phyloP scores from a whole-genome alignment of 1,139 yeast species.

The Insectozyma bohioensis region DNA sequence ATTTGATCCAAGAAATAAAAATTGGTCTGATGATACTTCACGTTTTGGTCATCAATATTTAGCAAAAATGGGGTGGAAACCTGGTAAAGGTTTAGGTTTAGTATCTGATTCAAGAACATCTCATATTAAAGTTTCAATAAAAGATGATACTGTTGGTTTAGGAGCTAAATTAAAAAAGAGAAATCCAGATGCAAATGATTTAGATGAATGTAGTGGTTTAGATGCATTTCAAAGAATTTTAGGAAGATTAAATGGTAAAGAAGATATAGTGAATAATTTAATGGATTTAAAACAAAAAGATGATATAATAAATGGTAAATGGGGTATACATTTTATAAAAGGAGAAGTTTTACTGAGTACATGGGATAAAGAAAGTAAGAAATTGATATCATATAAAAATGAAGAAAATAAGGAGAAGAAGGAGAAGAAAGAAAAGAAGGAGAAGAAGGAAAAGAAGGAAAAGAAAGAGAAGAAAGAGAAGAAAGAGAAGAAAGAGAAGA shows the following conservation, averaged over 20 bases:
- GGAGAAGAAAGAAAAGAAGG: constrained; percentile 23
- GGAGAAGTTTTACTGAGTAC: constrained; percentile 85
- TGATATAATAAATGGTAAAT: constrained; percentile 68
- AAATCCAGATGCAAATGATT: constrained; percentile 42
- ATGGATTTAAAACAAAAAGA: constrained; percentile 67
- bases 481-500: constrained; percentile 25
- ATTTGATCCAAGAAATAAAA: constrained; percentile 87
- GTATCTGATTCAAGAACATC: constrained; percentile 64
- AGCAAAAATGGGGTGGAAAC: constrained; percentile 84
- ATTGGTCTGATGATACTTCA: constrained; percentile 86
- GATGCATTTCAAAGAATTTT: constrained; percentile 90
- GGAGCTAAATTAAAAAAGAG: constrained; percentile 72
- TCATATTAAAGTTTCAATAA: constrained; percentile 78
- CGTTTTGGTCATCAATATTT: constrained; percentile 89
- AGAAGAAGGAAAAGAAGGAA: constrained; percentile 22
- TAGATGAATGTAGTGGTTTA: constrained; percentile 85
- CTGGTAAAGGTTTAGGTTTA: constrained; percentile 85
- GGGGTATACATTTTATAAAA: constrained; percentile 84
- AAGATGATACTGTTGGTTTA: constrained; percentile 80
- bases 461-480: constrained; percentile 25
- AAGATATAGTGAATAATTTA: constrained; percentile 55
- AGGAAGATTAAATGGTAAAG: constrained; percentile 82
- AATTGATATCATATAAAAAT: constrained; percentile 22
- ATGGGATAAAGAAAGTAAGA: constrained; percentile 67
- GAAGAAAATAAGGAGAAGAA: constrained; percentile 19